Evolutionary conservation across 2,329 filamentous ascomycete species (phyloP).

Genomic region (Tympanopsis confertula): DNA sequence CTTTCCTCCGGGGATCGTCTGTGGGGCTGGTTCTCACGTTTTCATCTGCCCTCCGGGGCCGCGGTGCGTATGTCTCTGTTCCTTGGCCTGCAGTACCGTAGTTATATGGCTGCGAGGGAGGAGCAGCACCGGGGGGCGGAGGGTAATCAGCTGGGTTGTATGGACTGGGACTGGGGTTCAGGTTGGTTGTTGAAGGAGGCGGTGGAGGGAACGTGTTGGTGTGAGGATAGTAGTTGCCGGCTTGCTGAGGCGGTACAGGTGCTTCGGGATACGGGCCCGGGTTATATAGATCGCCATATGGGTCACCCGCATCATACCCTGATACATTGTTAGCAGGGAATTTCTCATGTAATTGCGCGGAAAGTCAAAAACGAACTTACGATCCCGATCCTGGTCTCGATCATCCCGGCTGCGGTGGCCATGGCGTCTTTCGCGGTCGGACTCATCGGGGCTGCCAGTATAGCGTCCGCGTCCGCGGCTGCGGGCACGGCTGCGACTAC

Average conservation of each 20-base stretch:
- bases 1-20: no score
- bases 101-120: constrained; percentile 19
- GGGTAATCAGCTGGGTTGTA: constrained; percentile 26
- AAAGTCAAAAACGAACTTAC: no score
- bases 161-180: constrained; percentile 10
- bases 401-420: constrained; percentile 8
- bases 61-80: constrained; percentile 22
- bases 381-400: background rate
- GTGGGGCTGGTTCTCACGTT: constrained; percentile 42
- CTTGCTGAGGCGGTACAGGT: constrained; percentile 9
- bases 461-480: constrained; percentile 10
- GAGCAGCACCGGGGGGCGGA: constrained; percentile 23
- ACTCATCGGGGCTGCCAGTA: constrained; percentile 21
- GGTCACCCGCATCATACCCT: background rate
- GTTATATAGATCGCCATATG: background rate
- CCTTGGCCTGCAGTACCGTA: constrained; percentile 20
- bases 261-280: background rate
- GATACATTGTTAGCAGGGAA: no score
- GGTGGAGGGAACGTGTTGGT: constrained; percentile 27
- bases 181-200: constrained; percentile 16
- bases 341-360: no score
- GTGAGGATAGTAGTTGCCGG: constrained; percentile 23
- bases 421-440: constrained; percentile 18
- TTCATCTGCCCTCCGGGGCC: constrained; percentile 26
- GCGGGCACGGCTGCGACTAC: constrained; percentile 5